These are phyloP conservation scores for Dacryopinax spathularia DNA, from an alignment of 768 basidiomycete species.

Conservation along the genomic window DNA sequence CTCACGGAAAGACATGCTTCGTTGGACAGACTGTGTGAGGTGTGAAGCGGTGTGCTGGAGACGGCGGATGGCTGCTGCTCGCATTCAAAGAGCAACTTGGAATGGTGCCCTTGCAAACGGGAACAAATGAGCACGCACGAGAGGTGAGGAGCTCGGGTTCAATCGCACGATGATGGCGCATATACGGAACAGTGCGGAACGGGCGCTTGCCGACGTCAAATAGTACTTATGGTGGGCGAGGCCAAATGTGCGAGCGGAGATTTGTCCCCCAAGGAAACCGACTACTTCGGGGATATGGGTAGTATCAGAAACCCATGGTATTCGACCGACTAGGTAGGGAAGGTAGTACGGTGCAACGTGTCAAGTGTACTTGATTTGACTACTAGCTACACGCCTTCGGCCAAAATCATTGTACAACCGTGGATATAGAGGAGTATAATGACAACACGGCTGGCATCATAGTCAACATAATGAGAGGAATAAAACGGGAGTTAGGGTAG, in stretches of 20 bases:
- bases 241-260: too few species aligned
- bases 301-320: neutral
- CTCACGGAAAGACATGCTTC: neutral
- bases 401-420: neutral
- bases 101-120: too few species aligned
- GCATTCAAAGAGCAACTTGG: neutral
- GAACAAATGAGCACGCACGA: too few species aligned
- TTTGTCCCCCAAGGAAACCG: too few species aligned
- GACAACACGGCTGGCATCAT: neutral
- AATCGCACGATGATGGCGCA: too few species aligned
- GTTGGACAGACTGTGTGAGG: neutral
- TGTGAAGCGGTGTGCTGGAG: slow-evolving; percentile 1
- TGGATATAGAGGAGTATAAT: neutral
- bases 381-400: neutral
- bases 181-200: too few species aligned
- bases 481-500: neutral
- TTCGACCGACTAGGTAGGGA: neutral
- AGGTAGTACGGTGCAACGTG: neutral
- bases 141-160: too few species aligned
- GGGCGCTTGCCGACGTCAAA: too few species aligned
- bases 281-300: too few species aligned
- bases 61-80: neutral
- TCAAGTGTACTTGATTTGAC: neutral
- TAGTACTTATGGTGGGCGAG: too few species aligned
- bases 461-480: neutral